Conservation (phyloP, 1,284 basidiomycete species). For the Microbotryum saponariae region DNA sequence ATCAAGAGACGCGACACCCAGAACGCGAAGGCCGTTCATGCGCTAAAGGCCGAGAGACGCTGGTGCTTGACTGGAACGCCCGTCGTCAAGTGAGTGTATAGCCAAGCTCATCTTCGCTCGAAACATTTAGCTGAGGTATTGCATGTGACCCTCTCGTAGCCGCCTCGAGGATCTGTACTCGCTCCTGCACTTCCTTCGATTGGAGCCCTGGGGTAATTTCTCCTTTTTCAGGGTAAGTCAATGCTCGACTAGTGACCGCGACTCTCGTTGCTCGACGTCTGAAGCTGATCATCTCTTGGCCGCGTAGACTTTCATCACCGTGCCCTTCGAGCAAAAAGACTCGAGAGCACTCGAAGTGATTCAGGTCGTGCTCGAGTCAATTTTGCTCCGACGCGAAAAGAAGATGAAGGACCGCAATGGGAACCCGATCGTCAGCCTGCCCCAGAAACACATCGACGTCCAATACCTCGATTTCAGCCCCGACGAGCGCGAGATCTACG, state of each 20-base stretch:
- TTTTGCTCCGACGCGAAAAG: conserved; percentile 87
- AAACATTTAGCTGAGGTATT: conserved; percentile 1
- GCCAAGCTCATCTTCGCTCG: neutral
- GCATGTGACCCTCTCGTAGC: neutral
- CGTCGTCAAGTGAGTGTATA: conserved; percentile 68
- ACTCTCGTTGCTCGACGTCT: neutral
- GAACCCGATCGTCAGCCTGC: conserved; percentile 78
- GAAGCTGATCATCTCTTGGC: conserved; percentile 8
- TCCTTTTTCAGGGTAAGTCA: conserved; percentile 62
- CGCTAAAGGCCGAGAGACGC: conserved; percentile 65
- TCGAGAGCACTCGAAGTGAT: conserved; percentile 86
- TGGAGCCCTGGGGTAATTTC: conserved; percentile 85
- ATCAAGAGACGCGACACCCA: conserved; percentile 88
- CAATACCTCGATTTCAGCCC: conserved; percentile 24
- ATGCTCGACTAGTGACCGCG: neutral
- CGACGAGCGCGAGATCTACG: conserved; percentile 41
- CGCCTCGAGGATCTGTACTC: conserved; percentile 82
- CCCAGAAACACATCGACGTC: conserved; percentile 62
- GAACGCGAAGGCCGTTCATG: conserved; percentile 83
- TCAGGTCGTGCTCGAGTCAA: conserved; percentile 81
- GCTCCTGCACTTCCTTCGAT: conserved; percentile 75
- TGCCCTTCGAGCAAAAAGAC: conserved; percentile 66
- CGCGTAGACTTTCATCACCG: conserved; percentile 63
- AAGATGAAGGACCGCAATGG: conserved; percentile 83
- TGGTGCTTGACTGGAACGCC: conserved; percentile 96